phyloP scores from a whole-genome alignment of 345 rosid species.

The Dipteronia dyeriana region DNA sequence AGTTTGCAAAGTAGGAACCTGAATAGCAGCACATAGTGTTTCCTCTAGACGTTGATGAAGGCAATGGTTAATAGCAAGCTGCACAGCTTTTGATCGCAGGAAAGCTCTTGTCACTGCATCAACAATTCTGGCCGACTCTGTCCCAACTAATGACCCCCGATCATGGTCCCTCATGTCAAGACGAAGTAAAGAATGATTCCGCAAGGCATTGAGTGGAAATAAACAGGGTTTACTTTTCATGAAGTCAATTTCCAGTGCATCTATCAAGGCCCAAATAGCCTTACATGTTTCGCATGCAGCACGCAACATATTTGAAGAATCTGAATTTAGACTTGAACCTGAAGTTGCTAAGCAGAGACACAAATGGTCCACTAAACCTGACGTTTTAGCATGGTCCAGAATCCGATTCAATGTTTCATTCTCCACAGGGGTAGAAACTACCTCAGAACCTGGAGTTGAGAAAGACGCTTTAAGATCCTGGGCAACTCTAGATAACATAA shows the following conservation, averaged over 20 bases:
- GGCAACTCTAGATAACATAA: constrained; percentile 59
- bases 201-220: constrained; percentile 72
- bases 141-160: constrained; percentile 49
- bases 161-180: constrained; percentile 65
- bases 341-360: constrained; percentile 80
- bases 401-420: constrained; percentile 55
- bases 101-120: constrained; percentile 74
- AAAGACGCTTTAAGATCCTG: constrained; percentile 51
- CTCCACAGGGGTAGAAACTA: constrained; percentile 39
- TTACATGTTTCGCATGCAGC: constrained; percentile 84
- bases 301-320: constrained; percentile 72
- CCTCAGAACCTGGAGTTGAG: constrained; percentile 40
- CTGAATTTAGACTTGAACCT: constrained; percentile 78
- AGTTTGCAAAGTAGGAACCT: constrained; percentile 42
- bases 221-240: constrained; percentile 44
- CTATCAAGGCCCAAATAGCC: constrained; percentile 76
- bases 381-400: constrained; percentile 77
- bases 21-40: constrained; percentile 61
- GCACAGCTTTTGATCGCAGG: constrained; percentile 80
- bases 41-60: constrained; percentile 80
- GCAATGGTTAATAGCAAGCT: constrained; percentile 70
- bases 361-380: constrained; percentile 72
- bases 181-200: constrained; percentile 49
- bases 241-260: constrained; percentile 61
- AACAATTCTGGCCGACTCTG: constrained; percentile 62